Base-by-base conservation (phyloP, 306 rosid species). In the Cicer pinnatifidum region DNA sequence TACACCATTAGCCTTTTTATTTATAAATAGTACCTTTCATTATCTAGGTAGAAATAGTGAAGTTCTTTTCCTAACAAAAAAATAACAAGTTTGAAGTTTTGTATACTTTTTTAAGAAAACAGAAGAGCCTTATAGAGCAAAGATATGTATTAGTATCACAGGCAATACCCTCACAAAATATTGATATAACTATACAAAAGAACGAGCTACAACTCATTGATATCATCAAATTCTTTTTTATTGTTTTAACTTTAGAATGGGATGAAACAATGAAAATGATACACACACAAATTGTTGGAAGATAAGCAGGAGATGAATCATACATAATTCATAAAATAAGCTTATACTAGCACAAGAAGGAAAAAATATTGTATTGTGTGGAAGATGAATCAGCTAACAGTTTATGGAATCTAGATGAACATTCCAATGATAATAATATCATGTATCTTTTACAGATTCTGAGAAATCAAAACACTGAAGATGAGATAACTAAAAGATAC, bases 371-470 rank as follows among this genome's bases (percentile, higher is more conserved):
- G 59, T 44, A 48, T 50, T 67, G 38, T 45, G 56, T 51, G 35
- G 53, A 67, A 37, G 70, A 82, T 45, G 78, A 67, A 54, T 69
- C 60, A 69, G 51, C 77, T 73, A 63, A 78, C 59, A 43, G 44
- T 75, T 70, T 15, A 47, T 61, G 58, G 77, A 81, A 51, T 38
- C 73, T 78, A 78, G 76, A 81, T 78, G 80, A 67, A 48, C 74
- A 82, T 84, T 71, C 67, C 67, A 76, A 73, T 78, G 67, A 86
- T 68, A 76, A 86, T 68, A 73, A 73, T 77, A 82, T 78, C 81
- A 73, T 50, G 80, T 75, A 82, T 82, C 80, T 78, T 82, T 78
- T 73, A 86, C 69, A 86, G 78, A 66, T 86, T 76, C 80, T 63
- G 80, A 58, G 54, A 75, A 78, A 84, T 40, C 79, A 78, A 71